phyloP scores from a whole-genome alignment of 108 stramenopile genomes.

The Mayamaea pseudoterrestris region DNA sequence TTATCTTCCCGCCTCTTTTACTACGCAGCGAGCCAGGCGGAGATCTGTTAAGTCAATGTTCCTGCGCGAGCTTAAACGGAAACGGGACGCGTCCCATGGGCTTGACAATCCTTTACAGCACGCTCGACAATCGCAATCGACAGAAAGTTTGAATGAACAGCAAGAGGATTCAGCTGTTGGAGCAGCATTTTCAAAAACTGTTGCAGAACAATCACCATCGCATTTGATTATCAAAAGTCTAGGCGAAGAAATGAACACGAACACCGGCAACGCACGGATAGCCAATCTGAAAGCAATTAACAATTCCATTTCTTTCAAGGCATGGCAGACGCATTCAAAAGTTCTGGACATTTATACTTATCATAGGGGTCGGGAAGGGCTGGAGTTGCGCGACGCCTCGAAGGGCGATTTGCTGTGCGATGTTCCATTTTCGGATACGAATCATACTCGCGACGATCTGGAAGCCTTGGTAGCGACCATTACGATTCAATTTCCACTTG shows the following conservation, averaged over 20 bases:
- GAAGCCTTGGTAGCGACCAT: slow-evolving; percentile 18
- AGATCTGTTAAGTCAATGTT: slow-evolving; percentile 6
- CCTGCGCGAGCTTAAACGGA: slow-evolving; percentile 3
- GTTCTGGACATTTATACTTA: slow-evolving; percentile 57
- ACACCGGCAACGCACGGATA: no score
- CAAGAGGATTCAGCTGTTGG: neutral
- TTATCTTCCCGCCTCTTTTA: neutral
- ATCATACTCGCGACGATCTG: slow-evolving; percentile 33
- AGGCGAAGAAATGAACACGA: no score
- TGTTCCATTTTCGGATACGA: slow-evolving; percentile 48
- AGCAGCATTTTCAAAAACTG: neutral
- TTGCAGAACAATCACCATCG: neutral
- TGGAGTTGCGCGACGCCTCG: slow-evolving; percentile 41
- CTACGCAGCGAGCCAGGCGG: slow-evolving; percentile 16
- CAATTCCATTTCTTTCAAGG: no score
- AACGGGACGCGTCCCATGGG: neutral
- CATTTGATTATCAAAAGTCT: no score
- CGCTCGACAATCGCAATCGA: neutral
- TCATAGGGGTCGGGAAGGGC: slow-evolving; percentile 61
- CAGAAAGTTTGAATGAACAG: neutral
- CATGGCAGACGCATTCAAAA: neutral
- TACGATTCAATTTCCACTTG: slow-evolving; percentile 41
- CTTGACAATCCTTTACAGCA: no score
- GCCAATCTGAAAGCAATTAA: neutral
- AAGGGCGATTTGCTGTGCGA: slow-evolving; percentile 53